Evolutionary conservation across 2,329 filamentous ascomycete species (phyloP).

Genomic region (Fusarium mangiferae): DNA sequence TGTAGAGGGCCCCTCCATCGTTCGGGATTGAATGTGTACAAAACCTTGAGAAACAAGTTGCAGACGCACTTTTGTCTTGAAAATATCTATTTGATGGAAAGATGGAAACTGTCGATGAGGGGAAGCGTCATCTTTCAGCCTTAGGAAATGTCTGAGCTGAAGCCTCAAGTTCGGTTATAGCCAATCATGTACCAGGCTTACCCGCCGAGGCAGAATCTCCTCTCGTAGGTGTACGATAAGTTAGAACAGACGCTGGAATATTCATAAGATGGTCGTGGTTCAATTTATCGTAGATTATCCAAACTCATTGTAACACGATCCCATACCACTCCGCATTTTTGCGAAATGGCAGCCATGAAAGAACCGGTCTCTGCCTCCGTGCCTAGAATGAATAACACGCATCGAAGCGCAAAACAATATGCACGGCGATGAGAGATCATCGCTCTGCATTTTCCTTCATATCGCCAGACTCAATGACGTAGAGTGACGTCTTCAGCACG

Average conservation of each 20-base stretch:
- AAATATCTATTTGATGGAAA: rapidly evolving
- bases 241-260: not conserved
- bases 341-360: not conserved
- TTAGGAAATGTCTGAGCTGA: not conserved
- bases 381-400: rapidly evolving
- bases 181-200: not conserved
- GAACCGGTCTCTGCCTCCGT: rapidly evolving
- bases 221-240: not conserved
- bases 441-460: rapidly evolving
- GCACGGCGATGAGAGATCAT: not conserved
- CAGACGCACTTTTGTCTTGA: rapidly evolving
- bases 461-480: not conserved
- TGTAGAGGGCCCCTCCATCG: not conserved
- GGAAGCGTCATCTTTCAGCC: not conserved
- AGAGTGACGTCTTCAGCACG: conserved; percentile 8
- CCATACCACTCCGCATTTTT: rapidly evolving
- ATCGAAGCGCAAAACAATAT: not conserved
- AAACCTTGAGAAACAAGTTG: not conserved
- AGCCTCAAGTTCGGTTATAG: not conserved
- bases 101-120: not conserved
- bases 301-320: rapidly evolving
- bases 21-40: not conserved
- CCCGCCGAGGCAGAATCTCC: not conserved
- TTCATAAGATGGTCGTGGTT: no score
- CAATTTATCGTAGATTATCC: no score